Evolutionary conservation across 768 basidiomycete genomes (phyloP).

Genomic region (Lentinula detonsa): DNA sequence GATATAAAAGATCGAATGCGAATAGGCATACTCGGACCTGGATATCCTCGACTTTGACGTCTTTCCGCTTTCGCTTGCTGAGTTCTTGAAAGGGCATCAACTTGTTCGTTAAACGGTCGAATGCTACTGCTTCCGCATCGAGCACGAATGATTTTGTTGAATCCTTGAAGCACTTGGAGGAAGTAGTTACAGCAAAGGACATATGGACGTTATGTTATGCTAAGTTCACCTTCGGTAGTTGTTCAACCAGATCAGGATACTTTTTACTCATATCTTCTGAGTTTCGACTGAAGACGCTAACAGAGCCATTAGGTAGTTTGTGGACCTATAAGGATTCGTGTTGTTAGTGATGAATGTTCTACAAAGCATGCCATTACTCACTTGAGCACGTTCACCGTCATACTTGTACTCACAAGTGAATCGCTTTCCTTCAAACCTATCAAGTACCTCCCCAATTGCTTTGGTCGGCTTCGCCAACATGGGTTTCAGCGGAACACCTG

Average conservation of each 20-base stretch:
- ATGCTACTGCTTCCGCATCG: conserved; percentile 95
- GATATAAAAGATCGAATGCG: conserved; percentile 92
- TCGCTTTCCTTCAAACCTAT: conserved; percentile 89
- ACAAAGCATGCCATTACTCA: conserved; percentile 16
- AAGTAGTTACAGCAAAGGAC: neutral
- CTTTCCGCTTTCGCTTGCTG: conserved; percentile 90
- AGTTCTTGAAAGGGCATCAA: conserved; percentile 98
- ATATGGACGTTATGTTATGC: neutral
- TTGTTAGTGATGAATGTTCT: neutral
- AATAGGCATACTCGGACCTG: conserved; percentile 95
- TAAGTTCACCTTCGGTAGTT: conserved; percentile 68
- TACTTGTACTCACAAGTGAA: conserved; percentile 99
- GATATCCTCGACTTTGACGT: conserved; percentile 96
- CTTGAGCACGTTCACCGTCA: conserved; percentile 96
- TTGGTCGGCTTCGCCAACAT: conserved; percentile 99
- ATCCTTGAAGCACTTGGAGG: conserved; percentile 73
- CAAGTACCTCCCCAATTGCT: conserved; percentile 95
- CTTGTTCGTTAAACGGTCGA: conserved; percentile 77
- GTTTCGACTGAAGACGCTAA: conserved; percentile 94
- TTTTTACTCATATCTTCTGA: conserved; percentile 99
- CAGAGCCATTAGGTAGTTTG: conserved; percentile 70
- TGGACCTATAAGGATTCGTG: conserved; percentile 57
- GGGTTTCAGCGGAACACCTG: conserved; percentile 94
- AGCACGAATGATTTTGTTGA: conserved; percentile 86
- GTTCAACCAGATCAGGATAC: conserved; percentile 96